These are phyloP conservation scores for Lumnitzera racemosa DNA, from an alignment of 345 rosid genomes.

Conservation along the genomic window DNA sequence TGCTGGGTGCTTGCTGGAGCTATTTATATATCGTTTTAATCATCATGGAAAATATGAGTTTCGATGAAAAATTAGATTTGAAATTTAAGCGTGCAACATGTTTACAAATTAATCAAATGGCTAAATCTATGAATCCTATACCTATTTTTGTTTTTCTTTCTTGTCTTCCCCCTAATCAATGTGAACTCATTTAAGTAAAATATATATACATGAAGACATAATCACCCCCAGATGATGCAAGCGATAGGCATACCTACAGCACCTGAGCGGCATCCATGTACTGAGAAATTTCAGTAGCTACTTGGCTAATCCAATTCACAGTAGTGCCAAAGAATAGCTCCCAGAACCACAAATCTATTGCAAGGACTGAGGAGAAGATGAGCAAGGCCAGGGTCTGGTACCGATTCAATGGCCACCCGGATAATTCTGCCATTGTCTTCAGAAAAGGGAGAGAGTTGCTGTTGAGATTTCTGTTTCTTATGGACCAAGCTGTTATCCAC, in stretches of 20 bases:
- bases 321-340: constrained; percentile 62
- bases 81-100: too few relatives aligned
- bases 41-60: too few relatives aligned
- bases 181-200: background rate
- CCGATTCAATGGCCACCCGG: constrained; percentile 82
- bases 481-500: constrained; percentile 96
- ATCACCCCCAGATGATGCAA: constrained; percentile 3
- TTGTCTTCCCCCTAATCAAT: background rate
- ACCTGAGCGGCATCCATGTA: constrained; percentile 31
- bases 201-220: background rate
- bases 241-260: constrained; percentile 14
- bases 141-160: too few relatives aligned
- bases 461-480: constrained; percentile 40
- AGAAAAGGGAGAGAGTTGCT: constrained; percentile 54
- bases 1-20: too few relatives aligned
- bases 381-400: constrained; percentile 80
- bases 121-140: too few relatives aligned
- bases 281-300: constrained; percentile 27
- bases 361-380: constrained; percentile 68
- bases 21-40: too few relatives aligned
- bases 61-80: too few relatives aligned
- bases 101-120: too few relatives aligned
- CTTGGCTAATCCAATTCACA: constrained; percentile 48
- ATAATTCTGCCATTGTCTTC: constrained; percentile 56
- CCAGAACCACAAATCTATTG: constrained; percentile 85